These are phyloP conservation scores for Lyophyllum semitale DNA, from an alignment of 768 basidiomycete genomes.

Conservation along the genomic window DNA sequence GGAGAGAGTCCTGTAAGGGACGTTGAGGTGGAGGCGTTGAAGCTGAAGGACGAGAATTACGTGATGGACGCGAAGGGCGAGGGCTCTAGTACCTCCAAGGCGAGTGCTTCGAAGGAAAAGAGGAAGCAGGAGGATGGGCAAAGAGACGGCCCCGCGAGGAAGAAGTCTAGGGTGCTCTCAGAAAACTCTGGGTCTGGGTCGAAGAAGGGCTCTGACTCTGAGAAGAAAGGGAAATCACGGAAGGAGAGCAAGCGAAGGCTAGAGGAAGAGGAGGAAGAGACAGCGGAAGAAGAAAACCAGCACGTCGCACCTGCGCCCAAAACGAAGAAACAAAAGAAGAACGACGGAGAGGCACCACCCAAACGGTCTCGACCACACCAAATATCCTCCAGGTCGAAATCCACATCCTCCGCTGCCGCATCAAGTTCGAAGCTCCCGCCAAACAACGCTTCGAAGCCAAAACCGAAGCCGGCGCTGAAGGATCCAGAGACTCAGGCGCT, in stretches of 20 bases:
- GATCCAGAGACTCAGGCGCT: constrained; percentile 10
- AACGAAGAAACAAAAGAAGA: constrained; percentile 25
- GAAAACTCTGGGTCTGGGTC: background rate
- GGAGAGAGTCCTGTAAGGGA: constrained; percentile 1
- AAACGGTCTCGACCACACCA: background rate
- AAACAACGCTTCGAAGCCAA: background rate
- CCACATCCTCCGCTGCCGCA: background rate
- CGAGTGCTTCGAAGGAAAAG: constrained; percentile 20
- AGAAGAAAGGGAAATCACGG: constrained; percentile 5
- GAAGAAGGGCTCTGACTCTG: background rate
- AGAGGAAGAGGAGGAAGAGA: constrained; percentile 13
- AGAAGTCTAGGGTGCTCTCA: constrained; percentile 18
- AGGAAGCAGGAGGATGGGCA: constrained; percentile 21
- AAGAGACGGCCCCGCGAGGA: constrained; percentile 17
- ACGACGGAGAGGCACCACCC: constrained; percentile 2
- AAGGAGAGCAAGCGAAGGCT: constrained; percentile 10
- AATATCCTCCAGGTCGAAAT: constrained; percentile 2
- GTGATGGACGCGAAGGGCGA: constrained; percentile 12
- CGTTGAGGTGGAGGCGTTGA: constrained; percentile 10
- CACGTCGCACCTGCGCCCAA: constrained; percentile 13
- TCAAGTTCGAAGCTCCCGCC: background rate
- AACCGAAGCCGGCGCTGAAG: background rate
- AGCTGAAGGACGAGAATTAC: constrained; percentile 18
- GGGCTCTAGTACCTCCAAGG: background rate
- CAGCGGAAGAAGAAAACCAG: constrained; percentile 16